Base-by-base conservation (phyloP, 2,329 filamentous ascomycete species). In the Cryphonectria nitschkei region DNA sequence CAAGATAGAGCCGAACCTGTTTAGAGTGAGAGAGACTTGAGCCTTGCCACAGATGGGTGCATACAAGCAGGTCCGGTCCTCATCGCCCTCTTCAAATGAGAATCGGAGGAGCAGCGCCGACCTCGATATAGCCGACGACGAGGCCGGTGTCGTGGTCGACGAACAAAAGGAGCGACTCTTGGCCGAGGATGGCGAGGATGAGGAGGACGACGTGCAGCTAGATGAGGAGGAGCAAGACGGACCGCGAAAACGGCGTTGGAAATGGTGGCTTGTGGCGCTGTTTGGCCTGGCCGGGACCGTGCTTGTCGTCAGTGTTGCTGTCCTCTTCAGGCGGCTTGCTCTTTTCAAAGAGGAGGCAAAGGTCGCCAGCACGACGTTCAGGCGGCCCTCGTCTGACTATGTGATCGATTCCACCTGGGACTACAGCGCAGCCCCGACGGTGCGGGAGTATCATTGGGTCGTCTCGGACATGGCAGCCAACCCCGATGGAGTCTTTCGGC, bases 381-480 rank as follows among this genome's bases (percentile, higher is more conserved):
- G 76, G 2, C 71, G 76, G 0, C 71, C 74, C 3, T 74, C 80
- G 1, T 78, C 81, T 0, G 86, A 90, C 65, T 91, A 93, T 72
- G 78, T 89, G 4, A 81, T 93, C 22, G 81, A 87, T 66, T 76
- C 83, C 0, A 74, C 80, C 1, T 93, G 90, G 90, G 79, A 90
- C 71, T 84, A 84, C 72, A 62, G 81, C 26, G 84, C 86, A 0
- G 74, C 82, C 3, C 83, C 85, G 0, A 83, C 82, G 22, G 84
- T 82, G 2, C 84, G 90, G 74, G 84, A 87, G 73, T 90, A 89
- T 75, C 80, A 85, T 72, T 92, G 89, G 89, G 86, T 81, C 0
- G 85, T 93, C 41, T 77, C 80, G 13, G 87, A 91, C 72, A 85
- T 86, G 43, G 80, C 83, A 0, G 83, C 88, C 58, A 90, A 89